These are phyloP conservation scores for Ceratobasidium sp. DNA, from an alignment of 1,284 basidiomycete genomes.

Conservation along the genomic window DNA sequence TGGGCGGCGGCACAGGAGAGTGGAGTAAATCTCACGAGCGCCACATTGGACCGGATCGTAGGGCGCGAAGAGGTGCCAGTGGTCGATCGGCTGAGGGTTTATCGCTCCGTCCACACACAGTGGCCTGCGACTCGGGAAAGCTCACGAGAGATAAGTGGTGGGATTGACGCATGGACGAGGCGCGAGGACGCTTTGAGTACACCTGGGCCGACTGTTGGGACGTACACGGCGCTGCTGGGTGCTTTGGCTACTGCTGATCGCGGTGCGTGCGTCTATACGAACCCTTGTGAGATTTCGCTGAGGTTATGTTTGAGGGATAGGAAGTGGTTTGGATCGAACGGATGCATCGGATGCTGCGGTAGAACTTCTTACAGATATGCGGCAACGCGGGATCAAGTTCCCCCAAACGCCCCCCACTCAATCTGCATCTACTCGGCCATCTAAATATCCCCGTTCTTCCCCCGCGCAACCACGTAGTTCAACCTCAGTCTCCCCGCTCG, in stretches of 20 bases:
- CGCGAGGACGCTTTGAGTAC: slow-evolving; percentile 36
- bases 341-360: slow-evolving; percentile 35
- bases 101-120: slow-evolving; percentile 1
- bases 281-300: too few relatives aligned
- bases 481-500: slow-evolving; percentile 7
- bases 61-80: slow-evolving; percentile 18
- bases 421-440: slow-evolving; percentile 9
- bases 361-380: slow-evolving; percentile 41
- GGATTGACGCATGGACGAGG: slow-evolving; percentile 27
- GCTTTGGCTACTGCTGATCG: slow-evolving; percentile 3
- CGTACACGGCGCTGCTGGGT: slow-evolving; percentile 31
- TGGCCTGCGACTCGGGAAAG: slow-evolving; percentile 28
- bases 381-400: slow-evolving; percentile 41
- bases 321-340: slow-evolving; percentile 9
- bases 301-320: slow-evolving; percentile 7
- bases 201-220: slow-evolving; percentile 33
- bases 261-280: slow-evolving; percentile 6
- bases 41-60: slow-evolving; percentile 22
- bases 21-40: slow-evolving; percentile 30
- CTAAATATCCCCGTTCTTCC: not conserved
- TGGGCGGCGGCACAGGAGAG: slow-evolving; percentile 34
- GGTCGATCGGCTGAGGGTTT: slow-evolving; percentile 28
- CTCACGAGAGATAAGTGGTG: not conserved
- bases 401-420: slow-evolving; percentile 23
- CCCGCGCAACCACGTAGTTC: not conserved